phyloP scores from a whole-genome alignment of 352 stramenopile genomes.

The Pythium folliculosum region DNA sequence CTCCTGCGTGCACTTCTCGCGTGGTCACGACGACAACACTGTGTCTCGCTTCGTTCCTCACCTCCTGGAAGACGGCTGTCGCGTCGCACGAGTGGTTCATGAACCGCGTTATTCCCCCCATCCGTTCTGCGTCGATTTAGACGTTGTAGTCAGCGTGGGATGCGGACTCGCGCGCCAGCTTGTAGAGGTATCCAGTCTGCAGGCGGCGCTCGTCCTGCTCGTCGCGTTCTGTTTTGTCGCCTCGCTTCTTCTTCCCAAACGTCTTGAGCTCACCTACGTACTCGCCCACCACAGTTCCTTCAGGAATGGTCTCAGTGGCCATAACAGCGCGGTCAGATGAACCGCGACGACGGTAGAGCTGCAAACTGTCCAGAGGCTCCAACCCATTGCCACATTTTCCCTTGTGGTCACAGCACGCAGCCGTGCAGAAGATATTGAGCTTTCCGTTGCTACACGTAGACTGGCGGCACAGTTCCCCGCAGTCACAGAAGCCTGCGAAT shows the following conservation, averaged over 20 bases:
- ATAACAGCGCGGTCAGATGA: not conserved
- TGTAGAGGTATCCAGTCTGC: not conserved
- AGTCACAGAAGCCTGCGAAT: not conserved
- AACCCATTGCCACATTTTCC: not conserved
- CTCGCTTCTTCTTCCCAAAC: too few relatives aligned
- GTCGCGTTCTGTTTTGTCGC: not conserved
- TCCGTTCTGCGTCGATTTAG: not conserved
- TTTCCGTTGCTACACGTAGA: not conserved
- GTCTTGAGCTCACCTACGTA: too few relatives aligned
- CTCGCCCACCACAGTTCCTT: not conserved
- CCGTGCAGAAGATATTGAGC: not conserved
- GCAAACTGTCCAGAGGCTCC: not conserved
- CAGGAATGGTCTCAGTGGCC: not conserved
- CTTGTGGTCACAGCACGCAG: not conserved
- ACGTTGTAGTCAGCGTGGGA: not conserved
- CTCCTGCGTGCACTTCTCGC: not conserved
- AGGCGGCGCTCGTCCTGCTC: not conserved
- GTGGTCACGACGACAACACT: not conserved
- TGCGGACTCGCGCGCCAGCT: not conserved
- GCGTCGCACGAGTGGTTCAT: conserved; percentile 4
- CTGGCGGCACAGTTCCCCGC: not conserved
- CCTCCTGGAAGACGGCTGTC: not conserved
- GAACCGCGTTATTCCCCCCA: not conserved
- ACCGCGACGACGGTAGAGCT: not conserved
- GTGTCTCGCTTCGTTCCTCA: not conserved